phyloP scores from a whole-genome alignment of 2,329 filamentous ascomycete species.

The Apiospora aurea region DNA sequence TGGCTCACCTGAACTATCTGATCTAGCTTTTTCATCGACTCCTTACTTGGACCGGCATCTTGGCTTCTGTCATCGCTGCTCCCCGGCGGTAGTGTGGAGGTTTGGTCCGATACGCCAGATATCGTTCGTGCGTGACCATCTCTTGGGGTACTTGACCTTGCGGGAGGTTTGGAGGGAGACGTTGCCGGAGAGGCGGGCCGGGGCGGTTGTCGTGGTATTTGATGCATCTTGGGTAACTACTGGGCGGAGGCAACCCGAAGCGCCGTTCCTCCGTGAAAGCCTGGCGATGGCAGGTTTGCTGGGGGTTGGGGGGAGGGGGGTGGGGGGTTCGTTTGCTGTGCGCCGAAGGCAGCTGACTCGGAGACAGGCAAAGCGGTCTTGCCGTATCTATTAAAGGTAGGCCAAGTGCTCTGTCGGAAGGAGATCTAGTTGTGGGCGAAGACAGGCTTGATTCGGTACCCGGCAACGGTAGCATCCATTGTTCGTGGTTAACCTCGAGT shows the following conservation, averaged over 20 bases:
- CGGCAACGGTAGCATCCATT: conserved; percentile 21
- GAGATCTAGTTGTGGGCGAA: conserved; percentile 11
- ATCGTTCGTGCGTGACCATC: conserved; percentile 60
- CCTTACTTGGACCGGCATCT: conserved; percentile 59
- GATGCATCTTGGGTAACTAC: conserved; percentile 73
- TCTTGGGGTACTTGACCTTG: conserved; percentile 77
- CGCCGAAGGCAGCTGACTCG: conserved; percentile 9
- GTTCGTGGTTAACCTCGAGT: conserved; percentile 16
- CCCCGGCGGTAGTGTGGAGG: conserved; percentile 50
- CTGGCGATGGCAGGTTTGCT: conserved; percentile 23
- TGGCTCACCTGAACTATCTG: conserved; percentile 86
- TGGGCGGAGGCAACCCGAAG: conserved; percentile 25
- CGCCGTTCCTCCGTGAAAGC: conserved; percentile 20
- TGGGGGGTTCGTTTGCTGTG: not conserved
- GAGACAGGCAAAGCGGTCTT: not conserved
- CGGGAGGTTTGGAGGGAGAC: conserved; percentile 74
- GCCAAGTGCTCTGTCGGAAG: not conserved
- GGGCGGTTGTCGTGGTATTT: conserved; percentile 80
- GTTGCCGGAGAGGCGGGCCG: conserved; percentile 76
- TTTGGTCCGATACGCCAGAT: conserved; percentile 53
- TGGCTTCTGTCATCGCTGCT: conserved; percentile 53
- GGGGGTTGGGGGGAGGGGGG: conserved; percentile 21
- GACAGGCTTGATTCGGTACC: conserved; percentile 9
- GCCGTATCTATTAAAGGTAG: not conserved
- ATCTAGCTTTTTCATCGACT: conserved; percentile 81